A percentile compares a stretch with the other conserved stretches of the same genome.
phyloP scores from a whole-genome alignment of 2,329 filamentous ascomycete species.

The Incumbomyces lentus region DNA sequence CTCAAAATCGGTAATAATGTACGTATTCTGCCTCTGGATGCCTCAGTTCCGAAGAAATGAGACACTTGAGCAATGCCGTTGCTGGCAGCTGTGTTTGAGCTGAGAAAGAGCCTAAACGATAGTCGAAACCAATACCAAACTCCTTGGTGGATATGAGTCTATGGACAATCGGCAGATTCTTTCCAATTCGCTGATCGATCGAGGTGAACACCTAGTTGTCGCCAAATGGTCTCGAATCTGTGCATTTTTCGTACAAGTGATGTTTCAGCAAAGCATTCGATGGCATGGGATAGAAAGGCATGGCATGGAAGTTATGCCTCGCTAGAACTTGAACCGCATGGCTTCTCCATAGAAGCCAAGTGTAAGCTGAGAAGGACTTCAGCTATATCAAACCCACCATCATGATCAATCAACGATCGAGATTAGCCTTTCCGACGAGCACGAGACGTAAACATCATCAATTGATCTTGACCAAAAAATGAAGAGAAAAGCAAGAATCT shows the following conservation, averaged over 20 bases:
- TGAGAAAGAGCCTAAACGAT: background rate
- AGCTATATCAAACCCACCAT: too few species aligned
- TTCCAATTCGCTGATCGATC: background rate
- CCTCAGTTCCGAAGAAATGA: background rate
- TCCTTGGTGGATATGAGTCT: too few species aligned
- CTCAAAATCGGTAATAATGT: constrained; percentile 66
- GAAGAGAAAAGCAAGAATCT: too few species aligned
- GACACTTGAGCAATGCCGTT: background rate
- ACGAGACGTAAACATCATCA: too few species aligned
- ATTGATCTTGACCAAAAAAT: too few species aligned
- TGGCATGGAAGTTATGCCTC: background rate
- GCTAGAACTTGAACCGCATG: background rate
- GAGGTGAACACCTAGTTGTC: background rate
- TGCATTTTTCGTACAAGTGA: background rate
- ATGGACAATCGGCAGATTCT: too few species aligned
- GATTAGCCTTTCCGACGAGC: too few species aligned
- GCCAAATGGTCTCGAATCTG: background rate
- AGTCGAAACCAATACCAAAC: too few species aligned
- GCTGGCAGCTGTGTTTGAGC: background rate
- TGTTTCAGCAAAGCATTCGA: background rate
- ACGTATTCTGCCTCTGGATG: constrained; percentile 20
- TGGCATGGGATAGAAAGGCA: background rate
- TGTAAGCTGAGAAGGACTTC: too few species aligned
- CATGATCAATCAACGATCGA: too few species aligned
- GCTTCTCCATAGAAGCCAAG: too few species aligned